Conservation (phyloP, 352 stramenopile genomes). For the Globisporangium megalacanthum region DNA sequence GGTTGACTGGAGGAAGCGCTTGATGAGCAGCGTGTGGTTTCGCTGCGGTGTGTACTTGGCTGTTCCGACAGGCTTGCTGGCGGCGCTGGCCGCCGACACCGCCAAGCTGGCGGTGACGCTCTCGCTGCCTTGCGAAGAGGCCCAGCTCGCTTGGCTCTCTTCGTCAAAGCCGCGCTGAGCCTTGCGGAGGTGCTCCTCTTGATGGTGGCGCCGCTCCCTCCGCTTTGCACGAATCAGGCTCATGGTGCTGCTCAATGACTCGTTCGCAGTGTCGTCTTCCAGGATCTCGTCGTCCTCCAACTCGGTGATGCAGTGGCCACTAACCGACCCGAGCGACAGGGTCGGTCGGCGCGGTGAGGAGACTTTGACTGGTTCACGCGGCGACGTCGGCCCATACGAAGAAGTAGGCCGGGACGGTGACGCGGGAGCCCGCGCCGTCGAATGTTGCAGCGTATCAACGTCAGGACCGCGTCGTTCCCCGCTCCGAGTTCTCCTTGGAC, state of each 20-base stretch:
- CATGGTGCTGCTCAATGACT: constrained; percentile 5
- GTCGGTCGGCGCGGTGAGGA: constrained; percentile 7
- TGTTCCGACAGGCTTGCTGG: constrained; percentile 23
- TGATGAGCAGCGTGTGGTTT: constrained; percentile 46
- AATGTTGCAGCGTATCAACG: constrained; percentile 3
- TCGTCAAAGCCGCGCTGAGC: constrained; percentile 6
- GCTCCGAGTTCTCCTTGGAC: constrained; percentile 24
- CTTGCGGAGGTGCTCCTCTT: constrained; percentile 7
- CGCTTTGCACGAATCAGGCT: constrained; percentile 8
- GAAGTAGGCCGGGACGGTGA: constrained; percentile 1
- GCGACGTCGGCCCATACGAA: constrained; percentile 3
- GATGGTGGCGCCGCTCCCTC: neutral
- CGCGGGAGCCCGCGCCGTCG: neutral
- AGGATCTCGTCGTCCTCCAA: constrained; percentile 40
- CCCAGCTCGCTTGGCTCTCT: constrained; percentile 12
- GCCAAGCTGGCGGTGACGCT: constrained; percentile 24
- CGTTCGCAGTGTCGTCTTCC: constrained; percentile 13
- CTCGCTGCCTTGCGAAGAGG: constrained; percentile 19
- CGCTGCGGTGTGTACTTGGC: constrained; percentile 62
- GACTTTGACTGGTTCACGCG: neutral
- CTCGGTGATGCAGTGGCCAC: constrained; percentile 19
- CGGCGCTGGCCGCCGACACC: constrained; percentile 11
- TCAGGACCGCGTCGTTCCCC: constrained; percentile 4
- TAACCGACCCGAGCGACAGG: neutral
- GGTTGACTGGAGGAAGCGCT: constrained; percentile 40